Evolutionary conservation across 108 stramenopile genomes (phyloP).

Genomic region (Skeletonema grethae): DNA sequence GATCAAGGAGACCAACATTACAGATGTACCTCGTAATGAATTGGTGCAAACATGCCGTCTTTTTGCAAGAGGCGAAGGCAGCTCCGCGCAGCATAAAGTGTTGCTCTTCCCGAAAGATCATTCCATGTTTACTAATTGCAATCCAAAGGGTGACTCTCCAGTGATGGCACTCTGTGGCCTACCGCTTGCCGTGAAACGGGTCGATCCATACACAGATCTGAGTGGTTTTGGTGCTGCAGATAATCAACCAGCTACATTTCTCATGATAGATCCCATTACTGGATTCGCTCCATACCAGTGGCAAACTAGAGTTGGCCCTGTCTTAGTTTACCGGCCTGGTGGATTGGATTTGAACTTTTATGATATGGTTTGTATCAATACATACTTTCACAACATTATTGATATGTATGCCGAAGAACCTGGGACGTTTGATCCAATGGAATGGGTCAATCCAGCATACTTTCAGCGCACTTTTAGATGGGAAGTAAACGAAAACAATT

Average conservation of each 20-base stretch:
- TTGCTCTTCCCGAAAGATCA: not conserved
- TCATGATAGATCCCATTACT: not conserved
- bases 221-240: not conserved
- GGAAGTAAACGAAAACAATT: too few species aligned
- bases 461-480: not conserved
- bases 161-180: not conserved
- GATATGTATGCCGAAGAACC: not conserved
- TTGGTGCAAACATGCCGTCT: not conserved
- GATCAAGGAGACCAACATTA: not conserved
- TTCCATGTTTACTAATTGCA: not conserved
- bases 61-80: too few species aligned
- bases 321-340: not conserved
- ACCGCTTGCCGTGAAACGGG: not conserved
- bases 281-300: not conserved
- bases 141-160: slow-evolving; percentile 1
- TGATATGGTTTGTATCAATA: not conserved
- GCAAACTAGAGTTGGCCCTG: not conserved
- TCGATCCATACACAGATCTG: not conserved
- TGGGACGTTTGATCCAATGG: not conserved
- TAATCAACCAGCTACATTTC: not conserved
- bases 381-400: not conserved
- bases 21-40: not conserved
- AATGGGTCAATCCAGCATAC: not conserved
- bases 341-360: not conserved
- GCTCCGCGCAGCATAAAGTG: not conserved